These are phyloP conservation scores for Xanthoceras sorbifolium DNA, from an alignment of 345 rosid genomes.

Conservation along the genomic window DNA sequence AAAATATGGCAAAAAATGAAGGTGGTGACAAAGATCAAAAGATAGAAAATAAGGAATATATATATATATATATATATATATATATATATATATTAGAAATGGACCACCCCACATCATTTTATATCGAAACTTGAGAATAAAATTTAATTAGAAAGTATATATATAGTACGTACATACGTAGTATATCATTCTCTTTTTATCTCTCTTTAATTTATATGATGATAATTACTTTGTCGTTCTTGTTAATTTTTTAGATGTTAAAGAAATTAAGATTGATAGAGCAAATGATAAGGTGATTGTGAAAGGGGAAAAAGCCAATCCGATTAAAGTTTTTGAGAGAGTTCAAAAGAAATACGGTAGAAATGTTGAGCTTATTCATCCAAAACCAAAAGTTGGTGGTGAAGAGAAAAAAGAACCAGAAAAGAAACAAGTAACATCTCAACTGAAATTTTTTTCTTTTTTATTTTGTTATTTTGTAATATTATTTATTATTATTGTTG, in stretches of 20 bases:
- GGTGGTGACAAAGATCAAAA: slow-evolving; percentile 1
- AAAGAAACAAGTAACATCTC: slow-evolving; percentile 39
- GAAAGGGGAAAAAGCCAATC: slow-evolving; percentile 51
- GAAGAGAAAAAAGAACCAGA: too few relatives aligned
- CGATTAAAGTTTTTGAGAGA: slow-evolving; percentile 43
- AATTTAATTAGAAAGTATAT: too few relatives aligned
- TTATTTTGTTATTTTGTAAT: not conserved
- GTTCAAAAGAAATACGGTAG: slow-evolving; percentile 49
- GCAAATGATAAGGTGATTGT: slow-evolving; percentile 46
- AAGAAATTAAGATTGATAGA: slow-evolving; percentile 42
- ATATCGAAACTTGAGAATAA: too few relatives aligned
- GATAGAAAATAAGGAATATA: not conserved
- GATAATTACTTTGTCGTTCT: not conserved
- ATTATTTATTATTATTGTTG: not conserved
- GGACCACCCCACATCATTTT: too few relatives aligned
- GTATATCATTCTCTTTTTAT: slow-evolving; percentile 55
- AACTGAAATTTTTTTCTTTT: not conserved
- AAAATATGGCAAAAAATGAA: not conserved
- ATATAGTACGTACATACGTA: too few relatives aligned
- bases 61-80: too few relatives aligned
- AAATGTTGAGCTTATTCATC: slow-evolving; percentile 56
- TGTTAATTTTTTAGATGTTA: slow-evolving; percentile 44
- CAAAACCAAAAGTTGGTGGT: slow-evolving; percentile 32
- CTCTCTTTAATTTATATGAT: slow-evolving; percentile 51
- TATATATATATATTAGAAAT: too few relatives aligned